Evolutionary conservation across 305 asterid species (phyloP), one percentile per base, ranked within the genome.

Genomic region (Andrographis paniculata): DNA sequence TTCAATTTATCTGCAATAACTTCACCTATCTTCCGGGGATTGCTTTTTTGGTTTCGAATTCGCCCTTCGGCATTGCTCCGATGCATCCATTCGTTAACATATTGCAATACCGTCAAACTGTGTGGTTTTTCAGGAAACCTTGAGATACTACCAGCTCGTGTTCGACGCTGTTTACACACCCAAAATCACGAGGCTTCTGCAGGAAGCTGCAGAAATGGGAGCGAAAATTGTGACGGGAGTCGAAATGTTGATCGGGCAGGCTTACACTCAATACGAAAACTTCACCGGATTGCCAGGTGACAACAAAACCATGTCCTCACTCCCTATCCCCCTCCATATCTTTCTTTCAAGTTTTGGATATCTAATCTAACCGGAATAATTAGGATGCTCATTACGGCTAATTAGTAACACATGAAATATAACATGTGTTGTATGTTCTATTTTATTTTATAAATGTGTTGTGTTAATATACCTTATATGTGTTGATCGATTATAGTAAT

Each of bases 121-220:
- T 45, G 31, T 56, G 36, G 5, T 56, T 46, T 56, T 60, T 51
- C 80, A 86, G 99, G 96, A 83, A 62, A 85, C 74, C 48, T 72
- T 91, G 62, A 61, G 61, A 58, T 47, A 78, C 55, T 86, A 83
- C 30, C 72, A 74, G 48, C 78, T 91, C 5, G 95, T 83, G 17
- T 91, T 86, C n/a, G 96, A 91, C 41, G 94, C 94, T 35, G 88
- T 91, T 24, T 86, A 86, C 76, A 75, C 93, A 11, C 96, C 96
- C 47, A 86, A 74, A 74, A 80, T 80, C 68, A 86, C 99, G 7
- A 63, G 94, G 60, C 71, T 91, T 44, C 54, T 86, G 44, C 68
- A 75, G 13, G 96, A 91, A 61, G 94, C 96, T 48, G 71, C 65
- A 50, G 96, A 91, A 53, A 48, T 48, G 17, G 99, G 99, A 33